phyloP scores from a whole-genome alignment of 78 protist species.

The Paratrimastix pyriformis region DNA sequence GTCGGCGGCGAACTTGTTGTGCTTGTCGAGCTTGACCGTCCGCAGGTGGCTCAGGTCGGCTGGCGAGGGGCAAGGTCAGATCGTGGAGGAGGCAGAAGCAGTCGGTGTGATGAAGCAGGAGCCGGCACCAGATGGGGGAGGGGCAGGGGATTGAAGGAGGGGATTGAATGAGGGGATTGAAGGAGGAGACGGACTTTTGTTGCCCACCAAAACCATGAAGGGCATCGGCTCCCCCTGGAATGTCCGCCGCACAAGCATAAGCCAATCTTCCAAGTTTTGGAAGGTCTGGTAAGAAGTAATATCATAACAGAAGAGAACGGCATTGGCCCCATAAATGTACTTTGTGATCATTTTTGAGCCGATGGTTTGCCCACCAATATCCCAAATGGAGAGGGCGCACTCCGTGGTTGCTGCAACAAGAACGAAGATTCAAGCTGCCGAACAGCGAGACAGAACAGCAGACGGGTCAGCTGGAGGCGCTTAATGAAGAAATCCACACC shows the following conservation, averaged over 20 bases:
- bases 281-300: constrained; percentile 43
- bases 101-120: neutral
- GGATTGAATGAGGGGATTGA: neutral
- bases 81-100: neutral
- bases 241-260: neutral
- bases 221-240: constrained; percentile 3
- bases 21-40: constrained; percentile 24
- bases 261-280: constrained; percentile 62
- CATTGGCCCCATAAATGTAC: constrained; percentile 53
- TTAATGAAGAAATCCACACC: constrained; percentile 62
- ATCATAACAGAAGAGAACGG: constrained; percentile 48
- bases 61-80: neutral
- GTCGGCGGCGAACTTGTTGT: constrained; percentile 24
- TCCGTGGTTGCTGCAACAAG: neutral
- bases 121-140: neutral
- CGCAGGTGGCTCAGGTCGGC: constrained; percentile 41
- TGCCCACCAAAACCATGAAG: constrained; percentile 40
- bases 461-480: constrained; percentile 28
- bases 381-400: constrained; percentile 55
- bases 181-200: constrained; percentile 18
- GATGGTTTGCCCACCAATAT: constrained; percentile 70
- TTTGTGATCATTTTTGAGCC: constrained; percentile 56
- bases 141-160: neutral
- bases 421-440: neutral
- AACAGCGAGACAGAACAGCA: neutral